Base-by-base conservation (phyloP, 257 asterid species). In the Jacaranda mimosifolia region DNA sequence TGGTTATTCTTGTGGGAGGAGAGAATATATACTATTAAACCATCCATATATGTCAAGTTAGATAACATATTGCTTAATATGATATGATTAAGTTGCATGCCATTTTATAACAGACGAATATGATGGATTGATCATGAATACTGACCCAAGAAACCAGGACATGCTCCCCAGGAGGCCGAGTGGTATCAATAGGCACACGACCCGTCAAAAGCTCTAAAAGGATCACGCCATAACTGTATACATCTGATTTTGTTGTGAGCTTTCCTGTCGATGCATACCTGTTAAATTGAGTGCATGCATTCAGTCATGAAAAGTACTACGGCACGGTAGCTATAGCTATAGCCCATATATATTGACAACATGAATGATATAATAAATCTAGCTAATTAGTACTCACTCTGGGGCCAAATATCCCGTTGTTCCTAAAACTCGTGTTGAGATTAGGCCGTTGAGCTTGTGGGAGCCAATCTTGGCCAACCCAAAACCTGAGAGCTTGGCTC, bases 361-460 rank as follows among this genome's bases (percentile, higher is more conserved):
- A 53, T 21, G 32, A 40, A 40, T 40, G 9, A 42, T 5, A 42
- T 5, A 42, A 3, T 4, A 42, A 42, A 7, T 42, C 6, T 5
- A 42, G 46, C 9, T 6, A 9, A 42, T 5, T 5, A 0, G 15
- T 19, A 85, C 96, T 89, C 64, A 92, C 97, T 92, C 97, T 3
- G 97, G 97, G 74, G 97, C 97, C 74, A 92, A 79, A 79, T 92
- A 92, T 38, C 97, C 97, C 0, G 95, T 92, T 77, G 97, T 91
- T 81, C 97, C 97, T 48, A 91, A 68, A 46, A 92, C 97, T 0
- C 97, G 86, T 4, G 97, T 92, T 4, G 94, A 89, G 67, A 91
- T 81, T 12, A 87, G 81, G 53, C 97, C 97, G 64, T 92, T 85
- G 70, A 91, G 84, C 85, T 92, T 92, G 74, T 89, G 88, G 0